Base-by-base conservation (phyloP, 495 filamentous ascomycete genomes). In the Astrothelium subdiscretum region DNA sequence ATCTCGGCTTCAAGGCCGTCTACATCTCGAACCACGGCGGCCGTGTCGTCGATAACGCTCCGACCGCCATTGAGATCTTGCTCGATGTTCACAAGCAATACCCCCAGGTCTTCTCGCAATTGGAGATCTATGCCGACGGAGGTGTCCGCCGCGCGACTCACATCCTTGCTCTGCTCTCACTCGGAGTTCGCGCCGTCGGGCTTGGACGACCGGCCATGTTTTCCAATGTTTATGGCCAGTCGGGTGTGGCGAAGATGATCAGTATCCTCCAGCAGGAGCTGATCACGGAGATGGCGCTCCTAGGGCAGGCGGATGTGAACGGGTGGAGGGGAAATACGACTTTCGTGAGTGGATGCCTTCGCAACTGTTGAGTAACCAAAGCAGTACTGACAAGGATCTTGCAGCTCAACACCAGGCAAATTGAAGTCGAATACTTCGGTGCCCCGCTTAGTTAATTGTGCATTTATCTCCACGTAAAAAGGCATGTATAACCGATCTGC, bases 91-190 rank as follows among this genome's bases (percentile, higher is more conserved):
- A 68, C 57, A 59, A 68, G 0, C 35, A 73, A 13, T 74, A 64
- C 0, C 67, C 69, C 67, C 44, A 74, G 68, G 67, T 79, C 15
- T 80, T 78, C 68, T 58, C 65, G 32, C 58, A 74, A 62, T 63
- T 72, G 10, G 76, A 77, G 40, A 76, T 82, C 35, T 71, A 68
- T 31, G 74, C 70, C 0, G 79, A 80, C 63, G 74, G 78, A 2
- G 79, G 79, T 1, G 70, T 82, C 3, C 71, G 75, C 0, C 75
- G 73, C 43, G 78, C 77, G 5, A 72, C 73, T 10, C 78, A 81
- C 67, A 70, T 79, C 12, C 59, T 78, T 24, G 75, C 76, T 65
- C 59, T 76, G 20, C 69, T 81, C 1, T 73, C 77, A 0, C 68
- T 80, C 20, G 78, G 79, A 3, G 77, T 76, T 1, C 72, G 72